Evolutionary conservation across 768 basidiomycete species (phyloP).

Genomic region (Boletus speciosus): DNA sequence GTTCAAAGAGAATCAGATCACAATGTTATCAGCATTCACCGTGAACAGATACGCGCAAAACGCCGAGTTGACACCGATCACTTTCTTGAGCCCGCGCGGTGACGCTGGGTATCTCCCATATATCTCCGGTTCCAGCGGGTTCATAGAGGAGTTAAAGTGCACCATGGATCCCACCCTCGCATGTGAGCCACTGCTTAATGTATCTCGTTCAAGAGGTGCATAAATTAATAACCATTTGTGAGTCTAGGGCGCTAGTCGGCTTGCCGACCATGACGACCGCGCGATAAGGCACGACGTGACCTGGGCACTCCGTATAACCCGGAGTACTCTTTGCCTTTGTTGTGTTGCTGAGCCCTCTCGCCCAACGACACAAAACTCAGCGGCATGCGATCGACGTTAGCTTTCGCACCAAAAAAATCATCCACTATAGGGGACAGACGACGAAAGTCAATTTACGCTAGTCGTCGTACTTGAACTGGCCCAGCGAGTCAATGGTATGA

Average conservation of each 20-base stretch:
- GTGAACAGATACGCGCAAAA: constrained; percentile 97
- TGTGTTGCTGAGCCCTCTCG: constrained; percentile 93
- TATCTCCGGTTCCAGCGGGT: constrained; percentile 94
- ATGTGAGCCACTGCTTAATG: background rate
- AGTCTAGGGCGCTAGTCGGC: constrained; percentile 89
- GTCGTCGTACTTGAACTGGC: constrained; percentile 94
- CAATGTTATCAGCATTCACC: constrained; percentile 93
- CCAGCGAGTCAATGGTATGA: constrained; percentile 89
- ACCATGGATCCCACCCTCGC: constrained; percentile 49
- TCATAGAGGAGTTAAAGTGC: constrained; percentile 96
- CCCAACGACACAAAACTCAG: constrained; percentile 92
- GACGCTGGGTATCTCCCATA: constrained; percentile 57
- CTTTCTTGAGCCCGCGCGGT: constrained; percentile 80
- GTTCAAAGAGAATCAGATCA: constrained; percentile 82
- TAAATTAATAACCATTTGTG: constrained; percentile 76
- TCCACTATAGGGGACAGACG: constrained; percentile 93
- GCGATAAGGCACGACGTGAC: constrained; percentile 94
- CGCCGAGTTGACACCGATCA: constrained; percentile 97
- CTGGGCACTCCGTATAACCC: constrained; percentile 88
- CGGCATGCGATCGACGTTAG: constrained; percentile 90
- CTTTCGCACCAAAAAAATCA: constrained; percentile 94
- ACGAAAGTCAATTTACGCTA: constrained; percentile 91
- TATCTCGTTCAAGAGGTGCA: constrained; percentile 98
- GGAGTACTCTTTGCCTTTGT: constrained; percentile 97
- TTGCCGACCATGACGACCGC: constrained; percentile 93